Base-by-base conservation (phyloP, 2,329 filamentous ascomycete genomes). In the Cryoendolithus antarcticus region DNA sequence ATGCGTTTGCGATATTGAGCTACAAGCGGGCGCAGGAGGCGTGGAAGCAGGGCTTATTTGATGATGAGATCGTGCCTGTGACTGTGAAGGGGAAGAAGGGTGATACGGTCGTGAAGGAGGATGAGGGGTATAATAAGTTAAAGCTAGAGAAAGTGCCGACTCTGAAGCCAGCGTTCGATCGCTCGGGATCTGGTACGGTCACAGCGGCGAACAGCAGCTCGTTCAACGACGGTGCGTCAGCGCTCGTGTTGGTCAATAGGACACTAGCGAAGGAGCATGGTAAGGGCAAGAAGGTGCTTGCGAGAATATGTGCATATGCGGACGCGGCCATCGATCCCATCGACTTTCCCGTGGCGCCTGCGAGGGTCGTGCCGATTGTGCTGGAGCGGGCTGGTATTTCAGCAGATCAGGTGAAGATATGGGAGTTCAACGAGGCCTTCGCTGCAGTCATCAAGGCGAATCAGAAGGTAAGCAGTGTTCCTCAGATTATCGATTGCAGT, bases 401-500 rank as follows among this genome's bases (percentile, higher is more conserved):
- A 48, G 86, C 88, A 63, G 82, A 93, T 35, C 83, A 96, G 61
- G 86, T 98, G 34, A 80, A 89, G 4, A 68, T 95, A 13, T 96
- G 91, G 89, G 91, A 96, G 61, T 94, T 98, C 63, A 98, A 98
- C 61, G 91, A 98, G 66, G 91, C 91, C 0, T 98, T 98, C 58
- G 89, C 91, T 21, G 85, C 84, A 4, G 88, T 95, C 24, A 91
- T 95, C 62, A 86, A 91, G 59, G 88, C 89, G 32, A 95, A 96
- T 57, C 81, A 85, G 54, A 88, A 93, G 75, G 80, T 80, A 55
- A 53, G 61, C 40, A 24, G 30, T 28, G 24, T 27, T 8, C 7
- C 7, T 6, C 5, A 27, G 6, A 27, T 27, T 27, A 44, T 34
- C 28, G 9, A 11, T 32, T 27, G 6, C 10, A 12, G 6, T 27